Conservation (phyloP, 139 green algal genomes). For the Haematococcus sp. region DNA sequence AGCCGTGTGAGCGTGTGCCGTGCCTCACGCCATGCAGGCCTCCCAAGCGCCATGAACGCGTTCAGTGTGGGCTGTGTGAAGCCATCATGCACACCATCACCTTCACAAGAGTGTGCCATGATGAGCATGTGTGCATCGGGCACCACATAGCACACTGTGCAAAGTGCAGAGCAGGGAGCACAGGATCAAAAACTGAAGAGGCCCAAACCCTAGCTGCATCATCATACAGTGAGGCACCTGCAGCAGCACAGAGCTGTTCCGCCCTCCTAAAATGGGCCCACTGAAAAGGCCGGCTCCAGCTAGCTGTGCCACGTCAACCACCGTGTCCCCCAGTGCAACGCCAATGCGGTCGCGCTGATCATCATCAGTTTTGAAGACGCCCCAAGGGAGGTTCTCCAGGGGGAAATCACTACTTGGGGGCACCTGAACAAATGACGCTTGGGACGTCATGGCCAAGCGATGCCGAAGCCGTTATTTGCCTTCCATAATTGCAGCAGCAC, state of each 20-base stretch:
- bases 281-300: too few relatives aligned
- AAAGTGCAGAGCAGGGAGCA: background rate
- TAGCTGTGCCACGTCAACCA: conserved; percentile 73
- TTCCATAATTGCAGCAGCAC: too few relatives aligned
- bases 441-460: too few relatives aligned
- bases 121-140: too few relatives aligned
- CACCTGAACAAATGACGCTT: too few relatives aligned
- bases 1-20: conserved; percentile 56
- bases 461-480: too few relatives aligned
- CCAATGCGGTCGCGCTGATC: conserved; percentile 36
- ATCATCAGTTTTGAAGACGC: conserved; percentile 55
- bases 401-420: background rate
- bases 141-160: too few relatives aligned
- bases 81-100: background rate
- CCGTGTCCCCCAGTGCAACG: conserved; percentile 73
- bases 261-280: too few relatives aligned
- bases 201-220: background rate
- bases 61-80: conserved; percentile 72
- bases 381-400: conserved; percentile 85
- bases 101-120: background rate
- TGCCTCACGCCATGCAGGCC: conserved; percentile 65
- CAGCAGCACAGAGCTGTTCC: background rate
- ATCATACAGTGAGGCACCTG: background rate
- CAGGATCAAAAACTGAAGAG: background rate
- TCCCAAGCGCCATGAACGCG: conserved; percentile 79